phyloP scores from a whole-genome alignment of 352 stramenopile genomes.

The Globisporangium apiculatum region DNA sequence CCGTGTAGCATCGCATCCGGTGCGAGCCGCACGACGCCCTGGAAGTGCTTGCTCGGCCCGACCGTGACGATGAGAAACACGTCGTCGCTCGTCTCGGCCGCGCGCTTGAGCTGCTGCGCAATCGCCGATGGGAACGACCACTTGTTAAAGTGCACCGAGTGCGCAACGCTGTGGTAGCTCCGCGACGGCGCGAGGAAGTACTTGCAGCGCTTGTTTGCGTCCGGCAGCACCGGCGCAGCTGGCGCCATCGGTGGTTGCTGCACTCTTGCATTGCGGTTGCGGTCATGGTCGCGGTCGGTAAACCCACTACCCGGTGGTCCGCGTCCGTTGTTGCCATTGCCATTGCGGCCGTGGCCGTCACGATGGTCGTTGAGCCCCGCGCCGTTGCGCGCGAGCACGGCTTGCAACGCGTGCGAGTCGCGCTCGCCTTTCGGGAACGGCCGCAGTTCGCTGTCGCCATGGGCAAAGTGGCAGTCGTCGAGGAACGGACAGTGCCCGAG shows the following conservation, averaged over 20 bases:
- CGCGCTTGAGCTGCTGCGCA: constrained; percentile 59
- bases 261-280: too few species aligned
- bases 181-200: constrained; percentile 80
- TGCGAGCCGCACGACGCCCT: constrained; percentile 54
- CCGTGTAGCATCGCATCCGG: constrained; percentile 26
- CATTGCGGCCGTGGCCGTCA: constrained; percentile 9
- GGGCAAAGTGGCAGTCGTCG: constrained; percentile 96
- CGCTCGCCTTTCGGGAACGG: constrained; percentile 80
- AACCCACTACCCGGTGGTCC: not conserved
- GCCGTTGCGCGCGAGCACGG: constrained; percentile 4
- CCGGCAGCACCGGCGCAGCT: constrained; percentile 34
- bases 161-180: constrained; percentile 79
- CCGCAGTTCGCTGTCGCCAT: constrained; percentile 91
- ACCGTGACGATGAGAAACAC: constrained; percentile 82
- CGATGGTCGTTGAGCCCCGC: not conserved
- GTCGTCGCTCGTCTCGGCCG: constrained; percentile 63
- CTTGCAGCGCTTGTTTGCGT: constrained; percentile 69
- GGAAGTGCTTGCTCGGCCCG: constrained; percentile 67
- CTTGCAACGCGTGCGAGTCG: constrained; percentile 15
- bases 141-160: constrained; percentile 66
- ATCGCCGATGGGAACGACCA: constrained; percentile 52
- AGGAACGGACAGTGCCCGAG: constrained; percentile 94
- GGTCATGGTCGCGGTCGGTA: too few species aligned
- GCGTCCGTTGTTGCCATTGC: constrained; percentile 1
- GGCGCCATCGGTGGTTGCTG: not conserved